A percentile compares a stretch with the other conserved stretches of the same genome.
Conservation (phyloP, 805 yeast species). For the Kodamaea sagamina region DNA sequence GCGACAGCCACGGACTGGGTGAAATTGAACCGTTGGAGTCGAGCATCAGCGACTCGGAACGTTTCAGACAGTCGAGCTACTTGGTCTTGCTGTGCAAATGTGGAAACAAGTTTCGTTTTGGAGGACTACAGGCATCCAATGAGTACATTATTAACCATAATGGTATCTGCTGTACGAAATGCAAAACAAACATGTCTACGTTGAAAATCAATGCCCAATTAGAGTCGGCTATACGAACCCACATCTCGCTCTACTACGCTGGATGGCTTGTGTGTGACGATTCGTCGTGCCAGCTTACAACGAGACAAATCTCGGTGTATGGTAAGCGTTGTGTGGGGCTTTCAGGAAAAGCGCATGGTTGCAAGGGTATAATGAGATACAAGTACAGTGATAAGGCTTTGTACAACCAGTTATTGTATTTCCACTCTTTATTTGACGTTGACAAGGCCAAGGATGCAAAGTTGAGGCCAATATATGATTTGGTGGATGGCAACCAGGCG, state of each 20-base stretch:
- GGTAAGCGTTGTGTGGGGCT: slow-evolving; percentile 81
- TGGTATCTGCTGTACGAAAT: slow-evolving; percentile 71
- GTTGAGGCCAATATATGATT: slow-evolving; percentile 55
- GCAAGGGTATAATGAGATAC: slow-evolving; percentile 81
- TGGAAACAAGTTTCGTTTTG: slow-evolving; percentile 60
- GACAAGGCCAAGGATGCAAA: slow-evolving; percentile 65
- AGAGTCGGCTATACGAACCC: slow-evolving; percentile 68
- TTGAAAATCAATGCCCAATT: slow-evolving; percentile 68
- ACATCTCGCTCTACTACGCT: slow-evolving; percentile 77
- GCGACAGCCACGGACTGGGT: slow-evolving; percentile 32
- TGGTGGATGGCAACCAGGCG: slow-evolving; percentile 29
- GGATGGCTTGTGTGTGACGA: slow-evolving; percentile 89
- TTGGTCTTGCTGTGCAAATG: slow-evolving; percentile 66
- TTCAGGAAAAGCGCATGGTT: slow-evolving; percentile 60
- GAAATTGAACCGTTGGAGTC: slow-evolving; percentile 76
- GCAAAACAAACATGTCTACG: slow-evolving; percentile 53
- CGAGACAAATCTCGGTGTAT: slow-evolving; percentile 85
- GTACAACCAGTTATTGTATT: slow-evolving; percentile 82
- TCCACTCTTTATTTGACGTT: slow-evolving; percentile 76
- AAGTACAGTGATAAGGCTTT: slow-evolving; percentile 75
- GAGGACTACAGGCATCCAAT: slow-evolving; percentile 69
- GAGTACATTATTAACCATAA: slow-evolving; percentile 61
- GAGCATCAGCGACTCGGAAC: slow-evolving; percentile 74
- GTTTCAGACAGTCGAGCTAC: slow-evolving; percentile 67
- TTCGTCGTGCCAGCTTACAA: slow-evolving; percentile 70